phyloP scores from a whole-genome alignment of 169 alveolate species.

The Plasmodium coatneyi region DNA sequence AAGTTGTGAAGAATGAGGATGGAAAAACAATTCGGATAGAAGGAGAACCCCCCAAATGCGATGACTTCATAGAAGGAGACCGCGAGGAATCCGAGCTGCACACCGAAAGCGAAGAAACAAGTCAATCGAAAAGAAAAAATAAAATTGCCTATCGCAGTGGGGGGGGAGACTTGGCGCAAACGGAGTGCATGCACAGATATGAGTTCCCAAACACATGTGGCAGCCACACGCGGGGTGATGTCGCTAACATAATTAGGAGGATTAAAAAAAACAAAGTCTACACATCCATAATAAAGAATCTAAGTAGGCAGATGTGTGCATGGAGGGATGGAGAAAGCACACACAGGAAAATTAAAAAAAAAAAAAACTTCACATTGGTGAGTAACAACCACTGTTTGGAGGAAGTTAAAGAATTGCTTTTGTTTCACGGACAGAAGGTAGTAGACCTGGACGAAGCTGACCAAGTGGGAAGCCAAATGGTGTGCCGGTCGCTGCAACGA shows the following conservation, averaged over 20 bases:
- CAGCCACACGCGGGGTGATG: neutral
- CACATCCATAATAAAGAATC: neutral
- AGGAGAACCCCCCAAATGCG: neutral
- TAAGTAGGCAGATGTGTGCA: neutral
- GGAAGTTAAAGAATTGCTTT: neutral
- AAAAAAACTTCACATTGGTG: neutral
- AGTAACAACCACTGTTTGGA: neutral
- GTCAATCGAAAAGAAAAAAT: neutral
- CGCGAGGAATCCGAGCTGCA: neutral
- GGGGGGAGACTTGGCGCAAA: neutral
- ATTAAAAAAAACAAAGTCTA: neutral
- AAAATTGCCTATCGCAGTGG: neutral
- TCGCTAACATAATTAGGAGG: neutral
- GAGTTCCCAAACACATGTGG: neutral
- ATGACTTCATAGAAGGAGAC: neutral
- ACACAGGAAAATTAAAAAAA: neutral
- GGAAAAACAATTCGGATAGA: neutral
- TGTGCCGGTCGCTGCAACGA: neutral
- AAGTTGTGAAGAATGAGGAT: neutral
- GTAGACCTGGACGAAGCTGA: neutral
- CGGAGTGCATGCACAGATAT: neutral
- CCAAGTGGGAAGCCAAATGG: neutral
- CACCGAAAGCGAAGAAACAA: neutral
- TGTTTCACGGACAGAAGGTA: neutral
- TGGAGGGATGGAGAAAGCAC: neutral